Base-by-base conservation (phyloP, 371 early-diverging fungal species). In the Apophysomyces ossiformis region DNA sequence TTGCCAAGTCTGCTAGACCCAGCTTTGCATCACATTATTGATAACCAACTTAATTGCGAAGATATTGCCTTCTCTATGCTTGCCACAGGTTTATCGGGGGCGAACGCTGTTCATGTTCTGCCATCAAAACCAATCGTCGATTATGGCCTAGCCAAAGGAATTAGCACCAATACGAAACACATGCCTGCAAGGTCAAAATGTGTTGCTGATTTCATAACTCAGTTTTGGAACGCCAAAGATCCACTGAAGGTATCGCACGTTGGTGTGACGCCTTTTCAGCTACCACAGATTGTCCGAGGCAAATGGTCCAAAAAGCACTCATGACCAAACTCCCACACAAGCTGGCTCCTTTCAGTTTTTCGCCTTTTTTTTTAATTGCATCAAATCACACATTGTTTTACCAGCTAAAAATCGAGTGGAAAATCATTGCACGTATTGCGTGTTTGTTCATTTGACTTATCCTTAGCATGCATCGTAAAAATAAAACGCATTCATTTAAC, bases 51-150 rank as follows among this genome's bases (percentile, higher is more conserved):
- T 7, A 84, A 84, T 60, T 84, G 84, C 59, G 84, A 84, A 60
- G 84, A 84, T 50, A 71, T 84, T 61, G 80, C 75, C 2, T 74
- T 82, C 50, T 64, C 72, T n/a, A 69, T 84, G 71, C 67, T 84
- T 74, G 80, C 71, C 2, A 68, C 75, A 36, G 84, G 82, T 5
- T 41, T 78, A 32, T 69, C 77, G 3, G 68, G 68, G 13, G 63
- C 66, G 12, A 54, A 67, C 0, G 62, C 78, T 12, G 63, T 67
- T 4, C 66, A 57, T 57, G 82, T 83, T n/a, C 43, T 57, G 5
- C 61, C 76, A 1, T 26, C 47, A 54, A 44, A 65, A 46, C 60
- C 60, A 11, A 45, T 81, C 16, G 59, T 69, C 7, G 82, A 81
- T 39, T 78, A 71, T 63, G 82, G 82, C 1, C 58, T 71, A 1